Evolutionary conservation across 306 rosid genomes (phyloP).

Genomic region (Styphnolobium japonicum): DNA sequence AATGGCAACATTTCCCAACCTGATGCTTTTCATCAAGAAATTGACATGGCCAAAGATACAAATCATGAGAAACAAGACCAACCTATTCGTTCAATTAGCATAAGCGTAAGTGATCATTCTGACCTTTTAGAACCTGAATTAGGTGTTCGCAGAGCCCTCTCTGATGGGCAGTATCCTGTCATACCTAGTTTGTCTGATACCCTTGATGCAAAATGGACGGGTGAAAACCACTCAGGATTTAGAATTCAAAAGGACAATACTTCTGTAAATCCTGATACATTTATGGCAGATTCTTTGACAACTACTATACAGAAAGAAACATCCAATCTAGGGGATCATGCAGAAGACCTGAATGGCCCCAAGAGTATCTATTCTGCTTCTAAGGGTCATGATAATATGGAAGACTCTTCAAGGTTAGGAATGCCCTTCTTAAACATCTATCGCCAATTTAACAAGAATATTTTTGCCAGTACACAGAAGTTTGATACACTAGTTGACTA

Average conservation of each 20-base stretch:
- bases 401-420: constrained; percentile 63
- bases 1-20: constrained; percentile 31
- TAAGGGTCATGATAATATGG: constrained; percentile 52
- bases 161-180: constrained; percentile 68
- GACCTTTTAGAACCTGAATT: constrained; percentile 37
- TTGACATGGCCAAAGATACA: constrained; percentile 16
- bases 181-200: constrained; percentile 71
- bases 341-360: constrained; percentile 48
- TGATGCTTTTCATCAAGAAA: constrained; percentile 38
- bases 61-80: constrained; percentile 39
- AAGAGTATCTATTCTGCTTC: constrained; percentile 39
- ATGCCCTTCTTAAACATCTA: constrained; percentile 73
- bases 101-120: constrained; percentile 27
- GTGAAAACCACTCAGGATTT: constrained; percentile 49
- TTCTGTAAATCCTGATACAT: constrained; percentile 39
- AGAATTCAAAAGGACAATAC: constrained; percentile 42
- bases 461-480: constrained; percentile 55
- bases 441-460: constrained; percentile 60
- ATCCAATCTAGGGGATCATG: constrained; percentile 38
- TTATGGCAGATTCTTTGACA: constrained; percentile 41
- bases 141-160: constrained; percentile 51
- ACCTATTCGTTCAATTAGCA: constrained; percentile 30
- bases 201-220: constrained; percentile 90
- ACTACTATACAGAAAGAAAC: constrained; percentile 26
- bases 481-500: constrained; percentile 52